Evolutionary conservation across 192 early-diverging fungal genomes (phyloP).

Genomic region (Mortierella antarctica): DNA sequence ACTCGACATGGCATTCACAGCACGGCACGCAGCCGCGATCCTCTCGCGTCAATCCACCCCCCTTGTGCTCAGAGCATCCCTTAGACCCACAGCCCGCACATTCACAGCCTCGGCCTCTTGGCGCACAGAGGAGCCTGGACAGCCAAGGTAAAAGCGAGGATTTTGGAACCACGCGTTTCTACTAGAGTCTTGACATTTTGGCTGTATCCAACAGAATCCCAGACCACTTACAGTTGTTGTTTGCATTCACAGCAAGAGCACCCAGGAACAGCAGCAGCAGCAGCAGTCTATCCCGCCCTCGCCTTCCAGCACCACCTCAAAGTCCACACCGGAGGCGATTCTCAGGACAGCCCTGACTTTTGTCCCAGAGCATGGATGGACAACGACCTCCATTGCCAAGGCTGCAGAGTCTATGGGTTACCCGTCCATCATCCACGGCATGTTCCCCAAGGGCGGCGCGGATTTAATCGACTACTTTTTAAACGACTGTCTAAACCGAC

Average conservation of each 20-base stretch:
- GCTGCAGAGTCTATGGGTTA: conserved; percentile 77
- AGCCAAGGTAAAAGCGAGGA: conserved; percentile 2
- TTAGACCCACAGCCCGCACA: conserved; percentile 6
- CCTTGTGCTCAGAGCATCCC: not conserved
- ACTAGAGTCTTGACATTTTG: too few species aligned
- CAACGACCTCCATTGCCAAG: conserved; percentile 66
- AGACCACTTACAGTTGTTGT: too few species aligned
- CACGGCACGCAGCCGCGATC: too few species aligned
- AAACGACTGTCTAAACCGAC: conserved; percentile 66
- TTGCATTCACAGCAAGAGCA: not conserved
- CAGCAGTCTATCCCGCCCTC: not conserved
- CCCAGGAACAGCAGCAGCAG: not conserved
- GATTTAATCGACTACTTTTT: conserved; percentile 84
- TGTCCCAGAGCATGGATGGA: conserved; percentile 83
- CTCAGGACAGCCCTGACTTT: conserved; percentile 73
- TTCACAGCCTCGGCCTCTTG: conserved; percentile 20
- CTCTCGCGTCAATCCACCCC: not conserved
- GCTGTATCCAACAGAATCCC: too few species aligned
- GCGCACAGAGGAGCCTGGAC: conserved; percentile 4
- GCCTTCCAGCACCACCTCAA: not conserved
- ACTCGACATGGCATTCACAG: too few species aligned
- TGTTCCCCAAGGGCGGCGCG: conserved; percentile 71
- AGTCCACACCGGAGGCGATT: conserved; percentile 55
- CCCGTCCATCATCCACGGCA: conserved; percentile 75
- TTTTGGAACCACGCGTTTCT: too few species aligned